A percentile compares a stretch with the other conserved stretches of the same genome.
phyloP scores from a whole-genome alignment of 1,139 yeast genomes.

The Debaryomyces robertsiae region DNA sequence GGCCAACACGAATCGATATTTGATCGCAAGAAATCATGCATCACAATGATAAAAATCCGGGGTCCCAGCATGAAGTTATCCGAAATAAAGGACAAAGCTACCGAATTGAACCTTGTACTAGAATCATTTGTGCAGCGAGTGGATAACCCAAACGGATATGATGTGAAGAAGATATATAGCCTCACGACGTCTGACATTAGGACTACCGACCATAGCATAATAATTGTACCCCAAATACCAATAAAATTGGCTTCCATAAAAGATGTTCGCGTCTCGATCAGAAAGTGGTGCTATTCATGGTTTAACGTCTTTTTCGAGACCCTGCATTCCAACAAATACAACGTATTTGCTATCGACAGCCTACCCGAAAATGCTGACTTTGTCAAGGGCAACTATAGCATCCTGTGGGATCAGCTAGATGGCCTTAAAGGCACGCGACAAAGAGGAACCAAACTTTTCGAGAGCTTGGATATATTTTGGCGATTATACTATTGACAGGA shows the following conservation, averaged over 20 bases:
- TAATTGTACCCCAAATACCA: conserved; percentile 6
- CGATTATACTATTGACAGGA: conserved; percentile 10
- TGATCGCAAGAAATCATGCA: conserved; percentile 8
- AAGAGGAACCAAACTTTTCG: conserved; percentile 58
- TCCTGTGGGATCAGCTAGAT: conserved; percentile 63
- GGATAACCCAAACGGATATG: conserved; percentile 11
- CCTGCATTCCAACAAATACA: conserved; percentile 4
- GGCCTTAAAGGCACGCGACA: conserved; percentile 65
- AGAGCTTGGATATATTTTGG: conserved; percentile 46
- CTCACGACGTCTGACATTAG: conserved; percentile 4
- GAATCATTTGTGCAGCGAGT: conserved; percentile 11
- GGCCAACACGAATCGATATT: conserved; percentile 1
- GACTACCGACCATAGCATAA: conserved; percentile 2
- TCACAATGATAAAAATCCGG: conserved; percentile 10
- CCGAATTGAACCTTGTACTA: conserved; percentile 8
- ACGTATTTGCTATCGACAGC: conserved; percentile 5
- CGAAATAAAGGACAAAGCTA: background rate
- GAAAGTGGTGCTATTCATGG: conserved; percentile 30
- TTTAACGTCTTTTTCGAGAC: conserved; percentile 26
- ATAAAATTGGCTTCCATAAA: conserved; percentile 6
- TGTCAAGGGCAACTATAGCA: conserved; percentile 8
- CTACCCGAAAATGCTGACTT: conserved; percentile 2
- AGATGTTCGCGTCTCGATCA: conserved; percentile 18
- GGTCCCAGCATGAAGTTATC: conserved; percentile 1
- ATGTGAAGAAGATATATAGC: conserved; percentile 3